These are phyloP conservation scores for Glaciozyma antarctica DNA, from an alignment of 768 basidiomycete genomes.

Conservation along the genomic window DNA sequence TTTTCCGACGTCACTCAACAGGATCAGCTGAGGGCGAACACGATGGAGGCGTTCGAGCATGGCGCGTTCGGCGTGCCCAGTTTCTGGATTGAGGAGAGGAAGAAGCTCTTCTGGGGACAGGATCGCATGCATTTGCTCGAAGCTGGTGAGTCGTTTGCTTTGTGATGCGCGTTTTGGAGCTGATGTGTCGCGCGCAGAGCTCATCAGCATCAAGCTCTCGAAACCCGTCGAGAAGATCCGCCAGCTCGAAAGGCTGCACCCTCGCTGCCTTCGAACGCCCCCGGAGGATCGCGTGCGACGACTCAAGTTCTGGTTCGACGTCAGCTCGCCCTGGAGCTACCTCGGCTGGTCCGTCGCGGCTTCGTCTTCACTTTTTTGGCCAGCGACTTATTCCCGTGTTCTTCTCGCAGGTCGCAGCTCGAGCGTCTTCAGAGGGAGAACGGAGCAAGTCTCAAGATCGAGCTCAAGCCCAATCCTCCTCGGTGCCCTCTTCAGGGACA, in stretches of 20 bases:
- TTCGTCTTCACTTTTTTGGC: not conserved
- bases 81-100: not conserved
- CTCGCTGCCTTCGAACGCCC: not conserved
- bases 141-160: not conserved
- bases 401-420: not conserved
- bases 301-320: conserved; percentile 6
- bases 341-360: not conserved
- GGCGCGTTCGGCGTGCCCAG: conserved; percentile 4
- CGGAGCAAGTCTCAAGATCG: not conserved
- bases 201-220: not conserved
- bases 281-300: not conserved
- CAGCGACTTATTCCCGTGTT: not conserved
- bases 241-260: not conserved
- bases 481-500: not conserved
- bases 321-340: conserved; percentile 3
- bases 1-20: not conserved
- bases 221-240: not conserved
- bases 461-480: conserved; percentile 4
- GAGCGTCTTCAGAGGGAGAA: not conserved
- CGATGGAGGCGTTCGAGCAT: not conserved
- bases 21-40: not conserved
- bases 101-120: conserved; percentile 3
- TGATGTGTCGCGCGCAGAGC: not conserved
- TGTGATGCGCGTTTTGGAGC: no score
- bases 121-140: conserved; percentile 4